Base-by-base conservation (phyloP, 345 rosid species). In the Pelargonium nanum region DNA sequence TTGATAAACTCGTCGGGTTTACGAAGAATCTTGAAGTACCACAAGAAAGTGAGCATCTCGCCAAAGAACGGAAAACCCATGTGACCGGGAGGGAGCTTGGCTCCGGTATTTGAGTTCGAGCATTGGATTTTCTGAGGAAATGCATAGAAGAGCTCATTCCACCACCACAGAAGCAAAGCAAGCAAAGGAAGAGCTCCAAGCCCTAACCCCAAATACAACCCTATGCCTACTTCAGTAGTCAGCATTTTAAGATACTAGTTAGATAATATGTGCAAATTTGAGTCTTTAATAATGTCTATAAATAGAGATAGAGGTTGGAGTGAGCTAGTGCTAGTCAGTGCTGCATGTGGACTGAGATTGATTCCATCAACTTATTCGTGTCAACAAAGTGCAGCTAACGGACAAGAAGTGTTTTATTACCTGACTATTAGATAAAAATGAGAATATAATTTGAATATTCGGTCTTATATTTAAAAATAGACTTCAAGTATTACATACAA, bases 1-100 rank as follows among this genome's bases (percentile, higher is more conserved):
- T 81, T 65, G 61, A 81, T 81, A 68, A 68, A 81, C 9, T 75
- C 72, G 19, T 78, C 73, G 0, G 78, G 73, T 21, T 76, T 66
- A 1, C 65, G 66, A 24, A 58, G 52, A 57, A 64, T 13, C 63
- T 77, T 64, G 70, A 70, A 77, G 68, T 77, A 65, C 71, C 73
- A 73, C 1, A 73, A 74, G 63, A 81, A 81, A 12, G 76, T 32
- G 22, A 76, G 16, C 72, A 68, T 62, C 52, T 76, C 78, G 7
- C 86, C 79, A 0, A 76, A 16, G 53, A 61, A 57, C 4, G 83
- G 83, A 8, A 78, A 45, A 2, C 78, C 78, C 78, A 70, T 61
- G 30, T 65, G 63, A 19, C 83, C 73, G 0, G 76, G 74, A 3
- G 72, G 81, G 5, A 76, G 62, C 69, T 57, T 71, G 30, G 57